A percentile compares a stretch with the other conserved stretches of the same genome.
Conservation (phyloP, 225 moss, liverwort and hornwort genomes). For the Antitrichia curtipendula region DNA sequence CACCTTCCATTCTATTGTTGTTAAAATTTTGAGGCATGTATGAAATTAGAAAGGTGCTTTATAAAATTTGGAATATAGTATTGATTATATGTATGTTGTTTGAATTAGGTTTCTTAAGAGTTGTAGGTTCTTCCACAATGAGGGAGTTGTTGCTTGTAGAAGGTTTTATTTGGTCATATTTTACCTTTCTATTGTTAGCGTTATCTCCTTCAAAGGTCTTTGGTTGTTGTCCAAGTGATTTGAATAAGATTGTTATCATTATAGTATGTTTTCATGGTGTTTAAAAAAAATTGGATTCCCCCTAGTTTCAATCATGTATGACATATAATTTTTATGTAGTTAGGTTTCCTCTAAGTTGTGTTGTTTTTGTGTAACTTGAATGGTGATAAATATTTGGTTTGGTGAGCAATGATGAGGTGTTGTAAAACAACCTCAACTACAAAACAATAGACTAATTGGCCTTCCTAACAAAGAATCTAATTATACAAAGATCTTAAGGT, state of each 20-base stretch:
- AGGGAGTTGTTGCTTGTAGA: neutral
- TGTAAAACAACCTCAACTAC: too few relatives aligned
- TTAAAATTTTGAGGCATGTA: neutral
- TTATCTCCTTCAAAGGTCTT: neutral
- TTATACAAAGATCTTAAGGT: too few relatives aligned
- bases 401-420: neutral
- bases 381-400: neutral
- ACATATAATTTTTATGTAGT: neutral
- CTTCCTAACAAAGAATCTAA: too few relatives aligned
- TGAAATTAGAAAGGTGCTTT: too few relatives aligned
- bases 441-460: too few relatives aligned
- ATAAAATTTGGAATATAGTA: neutral
- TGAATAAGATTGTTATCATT: neutral
- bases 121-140: neutral
- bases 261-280: neutral
- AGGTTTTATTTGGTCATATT: neutral
- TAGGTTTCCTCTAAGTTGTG: fast-evolving
- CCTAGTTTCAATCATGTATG: neutral
- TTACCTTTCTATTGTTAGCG: neutral
- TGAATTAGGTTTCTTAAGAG: too few relatives aligned
- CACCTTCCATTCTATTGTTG: neutral
- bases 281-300: neutral
- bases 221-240: neutral
- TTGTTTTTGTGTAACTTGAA: neutral
- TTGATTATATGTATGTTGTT: neutral